Base-by-base conservation (phyloP, 148 eudicot genomes). In the Chenopodium suecicum region DNA sequence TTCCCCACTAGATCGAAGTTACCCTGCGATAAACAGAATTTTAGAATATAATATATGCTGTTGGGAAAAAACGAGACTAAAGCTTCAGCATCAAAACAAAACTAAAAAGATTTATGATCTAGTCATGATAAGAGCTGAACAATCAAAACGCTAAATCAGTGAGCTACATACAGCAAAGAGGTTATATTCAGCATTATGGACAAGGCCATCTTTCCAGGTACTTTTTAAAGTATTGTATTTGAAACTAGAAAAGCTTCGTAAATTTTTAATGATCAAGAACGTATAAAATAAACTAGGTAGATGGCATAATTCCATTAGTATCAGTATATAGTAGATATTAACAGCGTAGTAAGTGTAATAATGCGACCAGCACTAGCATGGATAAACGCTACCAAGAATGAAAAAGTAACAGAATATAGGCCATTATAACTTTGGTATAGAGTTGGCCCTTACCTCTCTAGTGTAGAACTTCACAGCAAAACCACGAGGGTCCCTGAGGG, bases 401-500 rank as follows among this genome's bases (percentile, higher is more conserved):
- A 34, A 19, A 7, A 73, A 48, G 41, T 74, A 50, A 13, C 31
- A 74, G 20, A 29, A 25, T 17, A 74, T 34, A 52, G 32, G 29
- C 37, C 31, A 74, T 25, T 11, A 74, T 0, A 50, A 11, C 32
- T 72, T 13, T 0, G 58, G 10, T 48, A 74, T 50, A 74, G 19
- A 50, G 14, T 54, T 75, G 71, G 66, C 22, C 48, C 86, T 76
- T 71, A 93, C 98, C 94, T 95, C 98, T 87, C 98, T 87, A 83
- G 98, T 95, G 89, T 95, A 95, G 50, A 95, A 95, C 88, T 95
- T 95, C 85, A 93, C 93, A 50, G 98, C 98, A 85, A 95, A 95
- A 75, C 98, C 98, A 83, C 98, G 89, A 77, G 97, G 98, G 81
- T 95, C 98, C 81, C 98, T 91, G 62, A 95, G 75, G 82, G 97